phyloP scores from a whole-genome alignment of 2,329 filamentous ascomycete species.

The Ophiostoma pallidulum region DNA sequence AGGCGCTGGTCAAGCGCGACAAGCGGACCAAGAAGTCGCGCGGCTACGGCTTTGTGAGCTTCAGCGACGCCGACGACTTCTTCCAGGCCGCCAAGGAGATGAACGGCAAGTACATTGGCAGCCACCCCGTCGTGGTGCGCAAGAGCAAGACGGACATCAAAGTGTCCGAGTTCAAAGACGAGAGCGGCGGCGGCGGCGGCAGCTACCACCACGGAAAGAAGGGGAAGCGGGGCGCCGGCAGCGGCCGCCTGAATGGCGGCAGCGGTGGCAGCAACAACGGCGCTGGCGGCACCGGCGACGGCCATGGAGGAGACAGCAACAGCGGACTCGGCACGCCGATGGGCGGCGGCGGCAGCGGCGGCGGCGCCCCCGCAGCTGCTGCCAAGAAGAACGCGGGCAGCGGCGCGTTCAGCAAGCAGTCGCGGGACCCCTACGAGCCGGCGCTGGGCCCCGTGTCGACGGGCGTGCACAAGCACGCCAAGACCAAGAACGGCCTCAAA shows the following conservation, averaged over 20 bases:
- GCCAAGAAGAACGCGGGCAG: slow-evolving; percentile 24
- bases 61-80: slow-evolving; percentile 90
- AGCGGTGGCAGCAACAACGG: slow-evolving; percentile 40
- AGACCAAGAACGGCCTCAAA: slow-evolving; percentile 57
- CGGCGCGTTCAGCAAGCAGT: slow-evolving; percentile 18
- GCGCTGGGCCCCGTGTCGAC: slow-evolving; percentile 40
- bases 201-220: slow-evolving; percentile 34
- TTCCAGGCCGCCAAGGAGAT: slow-evolving; percentile 96
- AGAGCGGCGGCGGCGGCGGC: slow-evolving; percentile 33
- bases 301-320: too few species aligned
- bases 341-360: slow-evolving; percentile 22
- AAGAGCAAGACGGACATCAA: slow-evolving; percentile 90
- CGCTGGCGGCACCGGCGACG: slow-evolving; percentile 11
- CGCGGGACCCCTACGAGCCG: slow-evolving; percentile 35
- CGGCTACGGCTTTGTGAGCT: slow-evolving; percentile 93
- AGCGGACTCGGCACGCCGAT: slow-evolving; percentile 21
- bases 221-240: not conserved
- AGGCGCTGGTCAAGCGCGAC: slow-evolving; percentile 87
- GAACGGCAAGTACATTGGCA: slow-evolving; percentile 98
- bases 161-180: slow-evolving; percentile 58
- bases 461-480: slow-evolving; percentile 53
- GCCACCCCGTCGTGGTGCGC: slow-evolving; percentile 79
- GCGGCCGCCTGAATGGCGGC: slow-evolving; percentile 17
- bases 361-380: slow-evolving; percentile 13
- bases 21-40: slow-evolving; percentile 95